phyloP scores from a whole-genome alignment of 257 asterid genomes.

The Lycium ferocissimum region DNA sequence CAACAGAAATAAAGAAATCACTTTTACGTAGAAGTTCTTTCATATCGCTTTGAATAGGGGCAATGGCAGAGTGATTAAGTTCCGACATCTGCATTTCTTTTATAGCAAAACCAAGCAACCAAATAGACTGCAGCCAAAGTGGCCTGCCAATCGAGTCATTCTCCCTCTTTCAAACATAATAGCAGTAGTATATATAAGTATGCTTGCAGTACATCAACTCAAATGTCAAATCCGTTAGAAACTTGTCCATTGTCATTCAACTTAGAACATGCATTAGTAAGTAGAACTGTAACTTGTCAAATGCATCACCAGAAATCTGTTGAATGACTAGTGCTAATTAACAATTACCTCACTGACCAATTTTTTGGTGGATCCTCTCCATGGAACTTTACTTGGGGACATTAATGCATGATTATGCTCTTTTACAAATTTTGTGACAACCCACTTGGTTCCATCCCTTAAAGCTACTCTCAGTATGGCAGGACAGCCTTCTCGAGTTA shows the following conservation, averaged over 20 bases:
- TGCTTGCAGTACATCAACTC: background rate
- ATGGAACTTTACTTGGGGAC: slow-evolving; percentile 42
- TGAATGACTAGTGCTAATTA: background rate
- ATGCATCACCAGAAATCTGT: background rate
- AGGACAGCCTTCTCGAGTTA: slow-evolving; percentile 40
- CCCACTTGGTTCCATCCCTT: slow-evolving; percentile 40
- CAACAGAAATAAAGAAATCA: background rate
- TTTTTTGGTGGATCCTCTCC: slow-evolving; percentile 36
- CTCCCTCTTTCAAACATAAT: background rate
- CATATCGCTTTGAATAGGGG: background rate
- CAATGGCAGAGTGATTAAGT: background rate
- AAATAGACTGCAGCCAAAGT: too few species aligned
- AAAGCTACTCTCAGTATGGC: slow-evolving; percentile 42
- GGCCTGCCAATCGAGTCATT: background rate
- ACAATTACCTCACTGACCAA: slow-evolving; percentile 31
- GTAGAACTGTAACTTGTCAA: background rate
- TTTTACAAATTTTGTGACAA: slow-evolving; percentile 40
- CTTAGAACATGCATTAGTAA: background rate
- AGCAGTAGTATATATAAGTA: background rate
- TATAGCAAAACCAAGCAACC: background rate
- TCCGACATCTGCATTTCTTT: background rate
- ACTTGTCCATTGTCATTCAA: background rate
- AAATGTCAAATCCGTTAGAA: background rate
- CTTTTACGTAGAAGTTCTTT: too few species aligned
- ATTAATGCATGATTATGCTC: slow-evolving; percentile 42